A percentile compares a stretch with the other conserved stretches of the same genome.
Evolutionary conservation across 164 flowering plant genomes (phyloP).

Genomic region (Magnolia officinalis): DNA sequence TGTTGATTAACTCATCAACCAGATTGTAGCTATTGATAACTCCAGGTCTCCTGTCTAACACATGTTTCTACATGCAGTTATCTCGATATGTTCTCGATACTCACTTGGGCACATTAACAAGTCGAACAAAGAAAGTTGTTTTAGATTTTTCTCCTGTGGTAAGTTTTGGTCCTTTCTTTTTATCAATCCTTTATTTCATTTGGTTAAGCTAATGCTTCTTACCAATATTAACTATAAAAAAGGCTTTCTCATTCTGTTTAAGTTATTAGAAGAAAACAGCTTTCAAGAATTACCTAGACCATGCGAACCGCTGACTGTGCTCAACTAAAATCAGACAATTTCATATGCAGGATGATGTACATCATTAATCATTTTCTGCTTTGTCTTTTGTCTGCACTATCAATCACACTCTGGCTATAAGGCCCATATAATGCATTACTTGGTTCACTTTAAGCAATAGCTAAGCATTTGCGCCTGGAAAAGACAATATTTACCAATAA

Average conservation of each 20-base stretch:
- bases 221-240: too few species aligned
- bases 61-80: conserved; percentile 17
- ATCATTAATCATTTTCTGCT: background rate
- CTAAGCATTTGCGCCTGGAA: background rate
- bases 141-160: conserved; percentile 30
- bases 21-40: background rate
- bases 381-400: background rate
- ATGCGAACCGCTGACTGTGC: too few species aligned
- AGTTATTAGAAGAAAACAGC: too few species aligned
- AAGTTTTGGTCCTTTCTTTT: conserved; percentile 3
- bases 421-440: too few species aligned
- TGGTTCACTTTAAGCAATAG: background rate
- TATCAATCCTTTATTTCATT: background rate
- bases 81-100: conserved; percentile 23
- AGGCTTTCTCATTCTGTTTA: background rate
- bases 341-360: background rate
- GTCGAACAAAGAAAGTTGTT: conserved; percentile 20
- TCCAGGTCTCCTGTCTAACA: background rate
- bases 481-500: too few species aligned
- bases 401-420: too few species aligned
- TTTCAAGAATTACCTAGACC: too few species aligned
- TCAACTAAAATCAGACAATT: too few species aligned
- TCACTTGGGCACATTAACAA: conserved; percentile 26
- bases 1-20: too few species aligned
- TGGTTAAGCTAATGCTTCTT: background rate